Percentiles rank a stretch among this genome's conserved stretches.
phyloP scores from a whole-genome alignment of 176 grass and related monocot species.

The Hsuehochloa calcarea region DNA sequence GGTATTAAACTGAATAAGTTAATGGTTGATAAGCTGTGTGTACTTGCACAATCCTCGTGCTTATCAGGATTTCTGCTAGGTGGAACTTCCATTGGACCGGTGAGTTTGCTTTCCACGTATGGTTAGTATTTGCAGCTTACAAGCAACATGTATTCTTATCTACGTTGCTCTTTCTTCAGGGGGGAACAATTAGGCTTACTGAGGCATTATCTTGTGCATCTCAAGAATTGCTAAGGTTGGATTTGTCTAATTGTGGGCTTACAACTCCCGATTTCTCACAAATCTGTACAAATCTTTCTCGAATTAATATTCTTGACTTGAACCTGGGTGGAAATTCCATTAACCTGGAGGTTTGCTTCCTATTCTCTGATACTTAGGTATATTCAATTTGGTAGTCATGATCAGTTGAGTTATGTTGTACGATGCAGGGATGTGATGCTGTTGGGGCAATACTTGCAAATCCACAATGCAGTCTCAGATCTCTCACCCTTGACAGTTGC shows the following conservation, averaged over 20 bases:
- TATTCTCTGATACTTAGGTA: background rate
- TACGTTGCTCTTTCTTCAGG: constrained; percentile 34
- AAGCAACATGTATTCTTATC: constrained; percentile 6
- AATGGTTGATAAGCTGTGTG: constrained; percentile 61
- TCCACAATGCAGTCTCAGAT: constrained; percentile 63
- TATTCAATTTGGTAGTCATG: background rate
- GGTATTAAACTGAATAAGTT: constrained; percentile 84
- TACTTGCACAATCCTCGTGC: constrained; percentile 65
- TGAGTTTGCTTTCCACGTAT: constrained; percentile 39
- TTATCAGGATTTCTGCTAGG: constrained; percentile 71
- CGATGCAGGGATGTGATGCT: constrained; percentile 56
- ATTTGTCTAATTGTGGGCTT: constrained; percentile 77
- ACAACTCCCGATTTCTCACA: constrained; percentile 48
- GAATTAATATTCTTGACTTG: constrained; percentile 61
- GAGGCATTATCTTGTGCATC: constrained; percentile 57
- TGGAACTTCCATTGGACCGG: constrained; percentile 73
- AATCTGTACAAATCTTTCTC: constrained; percentile 53
- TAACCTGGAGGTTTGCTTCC: constrained; percentile 61
- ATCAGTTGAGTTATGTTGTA: constrained; percentile 22
- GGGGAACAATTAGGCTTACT: constrained; percentile 61
- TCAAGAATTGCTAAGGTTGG: constrained; percentile 80
- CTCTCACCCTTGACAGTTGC: constrained; percentile 63
- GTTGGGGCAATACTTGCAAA: constrained; percentile 50
- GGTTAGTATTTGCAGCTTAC: constrained; percentile 5
- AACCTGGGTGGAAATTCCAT: constrained; percentile 73